phyloP scores from a whole-genome alignment of 805 yeast species.

The Diddensiella transvaalensis region DNA sequence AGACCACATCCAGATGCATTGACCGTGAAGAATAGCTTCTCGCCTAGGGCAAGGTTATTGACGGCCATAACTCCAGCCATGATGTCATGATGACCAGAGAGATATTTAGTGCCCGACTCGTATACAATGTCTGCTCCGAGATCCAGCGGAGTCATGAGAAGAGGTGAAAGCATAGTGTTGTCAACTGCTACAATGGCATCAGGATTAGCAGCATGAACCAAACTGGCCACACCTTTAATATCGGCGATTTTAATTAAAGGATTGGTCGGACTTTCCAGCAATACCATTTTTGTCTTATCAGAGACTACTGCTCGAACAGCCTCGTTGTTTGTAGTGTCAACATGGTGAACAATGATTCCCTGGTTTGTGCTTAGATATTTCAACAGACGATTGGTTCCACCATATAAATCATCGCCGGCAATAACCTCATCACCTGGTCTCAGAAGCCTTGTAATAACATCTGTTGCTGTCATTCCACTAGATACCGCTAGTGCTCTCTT shows the following conservation, averaged over 20 bases:
- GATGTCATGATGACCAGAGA: conserved; percentile 92
- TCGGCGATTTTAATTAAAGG: conserved; percentile 89
- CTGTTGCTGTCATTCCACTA: conserved; percentile 91
- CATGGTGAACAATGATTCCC: conserved; percentile 64
- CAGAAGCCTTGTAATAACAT: conserved; percentile 72
- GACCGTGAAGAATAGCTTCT: conserved; percentile 67
- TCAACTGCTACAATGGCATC: conserved; percentile 79
- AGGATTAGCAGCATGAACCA: conserved; percentile 67
- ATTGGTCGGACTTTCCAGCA: conserved; percentile 89
- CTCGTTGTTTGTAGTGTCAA: conserved; percentile 74
- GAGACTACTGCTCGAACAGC: conserved; percentile 55
- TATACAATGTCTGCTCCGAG: conserved; percentile 88
- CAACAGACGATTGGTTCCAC: conserved; percentile 86
- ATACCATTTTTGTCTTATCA: conserved; percentile 64
- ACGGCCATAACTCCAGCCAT: conserved; percentile 94
- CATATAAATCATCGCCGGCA: conserved; percentile 93
- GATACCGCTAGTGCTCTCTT: conserved; percentile 74
- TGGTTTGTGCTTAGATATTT: conserved; percentile 64
- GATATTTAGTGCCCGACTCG: conserved; percentile 89
- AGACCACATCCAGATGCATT: conserved; percentile 90
- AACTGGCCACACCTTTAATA: conserved; percentile 58
- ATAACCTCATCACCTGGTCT: conserved; percentile 83
- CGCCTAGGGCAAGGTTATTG: conserved; percentile 58
- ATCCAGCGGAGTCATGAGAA: conserved; percentile 78
- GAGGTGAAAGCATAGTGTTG: conserved; percentile 96